Conservation (phyloP, 2,329 filamentous ascomycete species). For the Alternaria sp. region DNA sequence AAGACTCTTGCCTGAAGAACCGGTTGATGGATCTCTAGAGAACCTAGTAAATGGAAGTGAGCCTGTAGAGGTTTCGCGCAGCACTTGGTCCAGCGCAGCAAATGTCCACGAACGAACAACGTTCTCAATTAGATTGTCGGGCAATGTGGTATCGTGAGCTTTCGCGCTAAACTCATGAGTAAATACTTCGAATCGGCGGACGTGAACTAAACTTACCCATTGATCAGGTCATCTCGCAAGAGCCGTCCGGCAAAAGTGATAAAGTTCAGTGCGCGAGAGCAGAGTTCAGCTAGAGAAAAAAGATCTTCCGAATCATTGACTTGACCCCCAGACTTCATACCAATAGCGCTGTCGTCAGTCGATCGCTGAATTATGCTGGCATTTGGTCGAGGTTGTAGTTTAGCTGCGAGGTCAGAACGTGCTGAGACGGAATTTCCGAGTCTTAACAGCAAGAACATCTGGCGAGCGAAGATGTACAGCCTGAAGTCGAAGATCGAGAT, state of each 20-base stretch:
- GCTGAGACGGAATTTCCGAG: constrained; percentile 71
- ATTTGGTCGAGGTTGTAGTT: constrained; percentile 42
- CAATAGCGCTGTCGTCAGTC: constrained; percentile 43
- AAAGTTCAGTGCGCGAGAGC: constrained; percentile 82
- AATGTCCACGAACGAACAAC: constrained; percentile 82
- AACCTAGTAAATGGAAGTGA: constrained; percentile 68
- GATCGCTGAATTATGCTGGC: constrained; percentile 38
- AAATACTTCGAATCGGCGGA: constrained; percentile 13
- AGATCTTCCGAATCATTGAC: constrained; percentile 75
- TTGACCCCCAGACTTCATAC: constrained; percentile 32
- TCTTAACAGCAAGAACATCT: constrained; percentile 81
- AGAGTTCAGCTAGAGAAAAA: constrained; percentile 83
- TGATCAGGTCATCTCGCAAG: constrained; percentile 78
- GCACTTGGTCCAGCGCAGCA: constrained; percentile 76
- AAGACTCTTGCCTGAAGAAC: constrained; percentile 57
- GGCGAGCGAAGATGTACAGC: constrained; percentile 90
- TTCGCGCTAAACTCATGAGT: constrained; percentile 41
- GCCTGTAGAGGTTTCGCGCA: constrained; percentile 77
- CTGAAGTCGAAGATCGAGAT: constrained; percentile 97
- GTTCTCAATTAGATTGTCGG: constrained; percentile 71
- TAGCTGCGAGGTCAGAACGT: constrained; percentile 53
- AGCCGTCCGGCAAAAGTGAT: constrained; percentile 81
- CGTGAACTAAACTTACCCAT: constrained; percentile 59
- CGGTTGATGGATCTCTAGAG: constrained; percentile 33
- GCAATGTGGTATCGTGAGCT: constrained; percentile 35